These are phyloP conservation scores for Cenchrus americanus DNA, from an alignment of 176 grass and related monocot genomes.

Conservation along the genomic window DNA sequence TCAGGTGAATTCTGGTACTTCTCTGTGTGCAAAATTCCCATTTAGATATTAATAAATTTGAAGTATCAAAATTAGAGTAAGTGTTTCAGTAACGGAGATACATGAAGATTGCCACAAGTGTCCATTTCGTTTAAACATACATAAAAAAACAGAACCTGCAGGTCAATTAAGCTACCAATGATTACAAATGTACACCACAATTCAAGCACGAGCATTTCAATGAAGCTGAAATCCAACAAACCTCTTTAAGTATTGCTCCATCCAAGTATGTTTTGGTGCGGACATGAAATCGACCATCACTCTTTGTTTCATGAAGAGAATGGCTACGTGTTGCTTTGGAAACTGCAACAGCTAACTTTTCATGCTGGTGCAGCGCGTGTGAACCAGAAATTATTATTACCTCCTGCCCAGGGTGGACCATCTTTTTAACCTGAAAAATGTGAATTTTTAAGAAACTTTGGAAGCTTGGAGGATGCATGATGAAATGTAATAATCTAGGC, in stretches of 20 bases:
- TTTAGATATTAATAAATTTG: conserved; percentile 12
- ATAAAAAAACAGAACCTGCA: conserved; percentile 10
- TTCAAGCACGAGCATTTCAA: conserved; percentile 35
- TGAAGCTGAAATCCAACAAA: conserved; percentile 48
- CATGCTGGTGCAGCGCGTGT: conserved; percentile 88
- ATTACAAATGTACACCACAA: conserved; percentile 1
- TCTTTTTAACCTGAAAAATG: conserved; percentile 85
- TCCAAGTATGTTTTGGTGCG: conserved; percentile 93
- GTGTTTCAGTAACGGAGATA: conserved; percentile 3
- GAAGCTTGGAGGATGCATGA: conserved; percentile 24
- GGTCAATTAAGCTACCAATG: conserved; percentile 7
- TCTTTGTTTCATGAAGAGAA: conserved; percentile 97
- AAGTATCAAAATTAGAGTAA: conserved; percentile 37
- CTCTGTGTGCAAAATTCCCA: conserved; percentile 9
- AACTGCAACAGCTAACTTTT: conserved; percentile 94
- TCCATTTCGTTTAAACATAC: conserved; percentile 21
- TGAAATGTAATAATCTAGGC: conserved; percentile 5
- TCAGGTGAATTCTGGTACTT: conserved; percentile 20
- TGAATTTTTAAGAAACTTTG: background rate
- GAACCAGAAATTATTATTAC: conserved; percentile 93
- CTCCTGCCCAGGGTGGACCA: conserved; percentile 88
- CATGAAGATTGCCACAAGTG: background rate
- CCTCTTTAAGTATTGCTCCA: conserved; percentile 95
- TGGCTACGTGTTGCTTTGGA: conserved; percentile 95
- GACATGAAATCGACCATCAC: conserved; percentile 89